Evolutionary conservation across 2,329 filamentous ascomycete species (phyloP).

Genomic region (Aspergillus piperis): DNA sequence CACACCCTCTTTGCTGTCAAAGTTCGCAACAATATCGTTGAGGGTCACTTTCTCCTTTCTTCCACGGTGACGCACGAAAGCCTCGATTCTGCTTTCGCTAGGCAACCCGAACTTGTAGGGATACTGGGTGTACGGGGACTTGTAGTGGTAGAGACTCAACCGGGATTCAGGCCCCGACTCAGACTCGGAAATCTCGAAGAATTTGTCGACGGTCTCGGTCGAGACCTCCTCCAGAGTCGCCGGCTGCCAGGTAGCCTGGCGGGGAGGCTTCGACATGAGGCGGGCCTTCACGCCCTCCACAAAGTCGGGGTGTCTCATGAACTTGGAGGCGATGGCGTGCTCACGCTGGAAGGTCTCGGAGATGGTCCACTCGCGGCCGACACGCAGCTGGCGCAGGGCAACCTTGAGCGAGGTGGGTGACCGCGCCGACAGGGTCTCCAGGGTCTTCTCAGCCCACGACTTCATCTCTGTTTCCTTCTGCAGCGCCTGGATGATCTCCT

Average conservation of each 20-base stretch:
- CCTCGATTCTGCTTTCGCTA: conserved; percentile 60
- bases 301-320: conserved; percentile 93
- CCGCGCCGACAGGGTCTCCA: conserved; percentile 71
- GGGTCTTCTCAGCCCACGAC: conserved; percentile 77
- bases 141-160: conserved; percentile 59
- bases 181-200: conserved; percentile 61
- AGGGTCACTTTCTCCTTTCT: conserved; percentile 61
- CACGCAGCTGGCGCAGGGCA: conserved; percentile 76
- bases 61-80: conserved; percentile 44
- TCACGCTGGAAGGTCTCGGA: conserved; percentile 82
- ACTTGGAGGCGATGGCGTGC: conserved; percentile 77
- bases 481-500: conserved; percentile 71
- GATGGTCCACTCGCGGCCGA: conserved; percentile 76
- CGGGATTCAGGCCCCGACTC: conserved; percentile 34
- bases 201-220: conserved; percentile 61
- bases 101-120: conserved; percentile 75
- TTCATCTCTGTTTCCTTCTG: conserved; percentile 56
- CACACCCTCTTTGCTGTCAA: conserved; percentile 68
- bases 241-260: conserved; percentile 74
- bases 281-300: conserved; percentile 84
- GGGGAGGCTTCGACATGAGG: conserved; percentile 69
- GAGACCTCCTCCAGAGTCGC: conserved; percentile 68
- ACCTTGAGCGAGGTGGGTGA: conserved; percentile 89
- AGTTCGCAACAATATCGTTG: conserved; percentile 61
- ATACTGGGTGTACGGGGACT: conserved; percentile 66